Base-by-base conservation (phyloP, 2,329 filamentous ascomycete genomes). In the Fusarium secorum region DNA sequence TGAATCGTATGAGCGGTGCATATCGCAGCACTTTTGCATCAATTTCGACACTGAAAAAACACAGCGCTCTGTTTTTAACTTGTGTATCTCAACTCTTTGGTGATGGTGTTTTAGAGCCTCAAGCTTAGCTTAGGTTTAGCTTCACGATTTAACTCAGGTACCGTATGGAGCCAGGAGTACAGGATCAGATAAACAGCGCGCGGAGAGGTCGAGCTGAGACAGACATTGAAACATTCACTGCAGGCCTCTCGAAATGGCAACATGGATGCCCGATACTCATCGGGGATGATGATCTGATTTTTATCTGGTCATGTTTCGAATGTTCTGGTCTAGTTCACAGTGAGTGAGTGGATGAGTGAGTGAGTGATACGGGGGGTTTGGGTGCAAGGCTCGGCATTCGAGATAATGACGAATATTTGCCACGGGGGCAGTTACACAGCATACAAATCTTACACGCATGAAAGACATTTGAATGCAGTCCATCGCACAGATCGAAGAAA, bases 31-130 rank as follows among this genome's bases (percentile, higher is more conserved):
- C 15, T 26, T 55, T 55, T 13, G 20, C 14, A n/a, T n/a, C 33
- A 17, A 17, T 39, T 13, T 22, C 1, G 5, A 36, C 18, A 7
- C 3, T 0, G 7, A 9, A 22, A 38, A 17, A 13, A 17, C 35
- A 14, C 6, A 7, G 8, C 0, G 6, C 2, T 20, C 18, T 6
- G 3, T 3, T 28, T 28, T 45, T 5, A 45, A 45, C 14, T 28
- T 5, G 5, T 0, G 8, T 28, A 20, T 45, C 13, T 20, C 14
- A 3, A 7, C 13, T 45, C 11, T 45, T 6, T 36, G 18, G 48
- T 13, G 18, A 13, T 36, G 48, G 48, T 52, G 32, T 52, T 52
- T 49, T 36, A 7, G 18, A 26, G 18, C 32, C 7, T 26, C 18
- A 51, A 17, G 8, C 17, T 35, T 1, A 15, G 7, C 13, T 4